Evolutionary conservation across 495 filamentous ascomycete genomes (phyloP), one percentile per base, ranked within the genome.

Genomic region (Pseudevernia furfuracea): DNA sequence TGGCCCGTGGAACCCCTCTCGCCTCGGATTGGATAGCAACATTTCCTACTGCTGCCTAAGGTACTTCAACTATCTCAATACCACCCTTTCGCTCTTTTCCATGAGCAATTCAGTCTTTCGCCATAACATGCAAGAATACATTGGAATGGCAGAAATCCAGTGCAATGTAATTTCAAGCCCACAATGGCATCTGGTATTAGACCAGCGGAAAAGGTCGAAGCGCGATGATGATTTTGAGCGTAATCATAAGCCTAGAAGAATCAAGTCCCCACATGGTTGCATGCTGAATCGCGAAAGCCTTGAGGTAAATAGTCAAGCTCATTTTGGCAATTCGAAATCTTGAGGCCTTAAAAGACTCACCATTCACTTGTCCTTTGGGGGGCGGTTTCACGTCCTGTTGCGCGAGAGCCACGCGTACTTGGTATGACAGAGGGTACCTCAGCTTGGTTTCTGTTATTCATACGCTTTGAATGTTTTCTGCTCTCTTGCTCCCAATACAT

Each of bases 11-110:
- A 30, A n/a, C 37, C 14, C 2, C 56, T 43, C 23, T 28, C 12
- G 25, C 28, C 23, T 53, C 23, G 49, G 48, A 62, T 62, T 62
- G 60, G 37, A 43, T 44, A 41, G 36, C 43, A 56, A 23, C 21
- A 21, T 32, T 15, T 53, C 3, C 25, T 32, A 8, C 14, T 53
- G 14, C 49, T 17, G 3, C 14, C 4, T 30, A 7, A 10, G 11
- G 3, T 52, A 9, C 11, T 15, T 28, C 48, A 5, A 2, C 25
- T 28, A 25, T 23, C 25, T 10, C 1, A 49, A 14, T 8, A 49
- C 23, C 19, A 32, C 3, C 25, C 28, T 53, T 2, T 32, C 25
- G 49, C 49, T 32, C 49, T 53, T 8, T 19, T 5, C 19, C 12
- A 49, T 23, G 14, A 25, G 10, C 43, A 23, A 11, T 7, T 46